Conservation (phyloP, 2,329 filamentous ascomycete species). For the Beauveria pseudobassiana region DNA sequence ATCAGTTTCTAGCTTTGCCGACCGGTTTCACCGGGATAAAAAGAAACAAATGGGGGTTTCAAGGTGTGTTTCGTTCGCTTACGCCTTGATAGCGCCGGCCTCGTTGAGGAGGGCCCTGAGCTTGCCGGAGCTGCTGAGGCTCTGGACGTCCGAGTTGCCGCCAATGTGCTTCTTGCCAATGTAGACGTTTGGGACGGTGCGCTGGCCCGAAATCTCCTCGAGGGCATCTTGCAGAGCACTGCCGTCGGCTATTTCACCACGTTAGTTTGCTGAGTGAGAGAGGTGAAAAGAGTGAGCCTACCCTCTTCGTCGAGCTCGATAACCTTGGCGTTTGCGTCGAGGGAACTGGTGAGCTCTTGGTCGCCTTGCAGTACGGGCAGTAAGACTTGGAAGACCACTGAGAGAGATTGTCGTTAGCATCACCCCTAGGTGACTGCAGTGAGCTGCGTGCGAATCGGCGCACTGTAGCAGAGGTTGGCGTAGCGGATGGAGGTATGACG, state of each 20-base stretch:
- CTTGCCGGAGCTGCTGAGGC: conserved; percentile 41
- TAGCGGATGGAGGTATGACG: neutral
- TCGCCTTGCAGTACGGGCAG: conserved; percentile 83
- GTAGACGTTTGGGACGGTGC: conserved; percentile 92
- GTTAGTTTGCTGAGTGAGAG: conserved; percentile 15
- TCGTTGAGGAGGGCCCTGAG: conserved; percentile 34
- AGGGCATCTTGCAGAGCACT: conserved; percentile 76
- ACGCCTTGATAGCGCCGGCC: conserved; percentile 35
- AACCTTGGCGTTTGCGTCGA: conserved; percentile 64
- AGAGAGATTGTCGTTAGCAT: neutral
- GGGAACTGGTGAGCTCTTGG: conserved; percentile 62
- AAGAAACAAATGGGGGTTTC: conserved; percentile 9
- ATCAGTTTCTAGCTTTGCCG: conserved; percentile 7
- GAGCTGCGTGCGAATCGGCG: no score
- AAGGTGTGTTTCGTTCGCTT: conserved; percentile 19
- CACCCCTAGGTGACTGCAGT: neutral
- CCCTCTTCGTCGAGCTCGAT: conserved; percentile 81
- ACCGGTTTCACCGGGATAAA: neutral
- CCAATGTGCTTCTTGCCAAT: conserved; percentile 89
- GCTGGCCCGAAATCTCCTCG: conserved; percentile 69
- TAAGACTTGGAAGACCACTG: conserved; percentile 95
- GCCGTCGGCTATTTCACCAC: conserved; percentile 60
- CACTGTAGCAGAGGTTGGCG: neutral
- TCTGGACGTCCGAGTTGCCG: conserved; percentile 80
- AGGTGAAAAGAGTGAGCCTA: conserved; percentile 38